A percentile compares a stretch with the other conserved stretches of the same genome.
phyloP scores from a whole-genome alignment of 805 yeast species.

The Kodamaea kakaduensis region DNA sequence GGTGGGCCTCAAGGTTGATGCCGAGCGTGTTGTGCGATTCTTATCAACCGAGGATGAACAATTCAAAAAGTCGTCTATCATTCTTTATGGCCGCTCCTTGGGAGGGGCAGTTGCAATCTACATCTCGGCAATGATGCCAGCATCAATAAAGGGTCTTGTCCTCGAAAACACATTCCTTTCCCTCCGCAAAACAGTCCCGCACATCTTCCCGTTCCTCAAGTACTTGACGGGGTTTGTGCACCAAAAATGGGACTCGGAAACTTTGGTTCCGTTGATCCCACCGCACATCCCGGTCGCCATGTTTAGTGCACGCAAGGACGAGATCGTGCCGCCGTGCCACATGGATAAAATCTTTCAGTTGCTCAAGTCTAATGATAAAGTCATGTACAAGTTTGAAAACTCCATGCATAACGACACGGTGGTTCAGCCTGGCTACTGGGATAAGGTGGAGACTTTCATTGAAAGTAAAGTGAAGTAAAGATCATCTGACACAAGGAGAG shows the following conservation, averaged over 20 bases:
- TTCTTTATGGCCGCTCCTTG: slow-evolving; percentile 82
- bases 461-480: slow-evolving; percentile 27
- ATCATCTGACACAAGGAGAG: no score
- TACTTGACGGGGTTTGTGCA: slow-evolving; percentile 61
- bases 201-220: slow-evolving; percentile 64
- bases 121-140: slow-evolving; percentile 58
- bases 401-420: slow-evolving; percentile 85
- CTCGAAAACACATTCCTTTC: slow-evolving; percentile 85
- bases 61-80: slow-evolving; percentile 48
- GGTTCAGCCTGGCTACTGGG: slow-evolving; percentile 75
- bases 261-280: slow-evolving; percentile 48
- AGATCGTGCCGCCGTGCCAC: slow-evolving; percentile 86
- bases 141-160: slow-evolving; percentile 56
- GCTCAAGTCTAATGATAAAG: slow-evolving; percentile 49
- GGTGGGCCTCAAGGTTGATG: slow-evolving; percentile 75
- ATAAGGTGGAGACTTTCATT: slow-evolving; percentile 53
- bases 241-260: slow-evolving; percentile 80
- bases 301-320: slow-evolving; percentile 73
- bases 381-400: slow-evolving; percentile 49
- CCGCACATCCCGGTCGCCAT: slow-evolving; percentile 61
- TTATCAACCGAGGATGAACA: slow-evolving; percentile 49
- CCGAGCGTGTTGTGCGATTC: slow-evolving; percentile 63
- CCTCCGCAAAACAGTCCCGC: slow-evolving; percentile 66
- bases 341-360: slow-evolving; percentile 58
- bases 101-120: slow-evolving; percentile 95